Conservation (phyloP, 345 rosid species). For the Populus nigra region DNA sequence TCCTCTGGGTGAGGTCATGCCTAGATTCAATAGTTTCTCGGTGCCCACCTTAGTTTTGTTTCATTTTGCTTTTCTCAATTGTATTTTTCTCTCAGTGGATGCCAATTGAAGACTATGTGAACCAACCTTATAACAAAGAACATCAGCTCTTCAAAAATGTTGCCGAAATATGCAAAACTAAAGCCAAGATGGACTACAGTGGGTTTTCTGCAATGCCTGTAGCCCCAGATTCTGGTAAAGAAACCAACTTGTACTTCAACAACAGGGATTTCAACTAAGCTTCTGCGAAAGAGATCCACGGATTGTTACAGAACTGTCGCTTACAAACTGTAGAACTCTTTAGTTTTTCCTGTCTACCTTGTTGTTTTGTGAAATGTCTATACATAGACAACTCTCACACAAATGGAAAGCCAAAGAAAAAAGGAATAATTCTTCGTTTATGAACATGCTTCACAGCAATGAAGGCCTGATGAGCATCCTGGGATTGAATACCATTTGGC, state of each 20-base stretch:
- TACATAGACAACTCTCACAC: too few relatives aligned
- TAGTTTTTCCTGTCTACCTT: too few relatives aligned
- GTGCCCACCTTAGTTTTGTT: not conserved
- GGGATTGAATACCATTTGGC: too few relatives aligned
- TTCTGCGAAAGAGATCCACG: too few relatives aligned
- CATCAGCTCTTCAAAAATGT: constrained; percentile 47
- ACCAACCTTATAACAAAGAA: constrained; percentile 46
- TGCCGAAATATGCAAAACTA: constrained; percentile 58
- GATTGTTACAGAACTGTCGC: too few relatives aligned
- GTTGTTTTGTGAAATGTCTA: too few relatives aligned
- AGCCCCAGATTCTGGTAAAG: constrained; percentile 46
- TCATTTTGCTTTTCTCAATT: not conserved
- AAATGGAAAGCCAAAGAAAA: too few relatives aligned
- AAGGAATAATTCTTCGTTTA: too few relatives aligned
- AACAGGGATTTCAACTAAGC: constrained; percentile 16
- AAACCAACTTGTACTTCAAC: constrained; percentile 50
- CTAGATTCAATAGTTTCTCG: not conserved
- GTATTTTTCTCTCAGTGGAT: constrained; percentile 54
- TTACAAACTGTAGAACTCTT: too few relatives aligned
- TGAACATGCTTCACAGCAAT: too few relatives aligned
- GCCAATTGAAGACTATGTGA: constrained; percentile 61
- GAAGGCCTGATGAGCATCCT: too few relatives aligned
- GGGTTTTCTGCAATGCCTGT: constrained; percentile 54
- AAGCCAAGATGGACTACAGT: constrained; percentile 35
- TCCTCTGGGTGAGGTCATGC: not conserved